Conservation (phyloP, 2,329 filamentous ascomycete genomes). For the Sclerotinia subarctica region DNA sequence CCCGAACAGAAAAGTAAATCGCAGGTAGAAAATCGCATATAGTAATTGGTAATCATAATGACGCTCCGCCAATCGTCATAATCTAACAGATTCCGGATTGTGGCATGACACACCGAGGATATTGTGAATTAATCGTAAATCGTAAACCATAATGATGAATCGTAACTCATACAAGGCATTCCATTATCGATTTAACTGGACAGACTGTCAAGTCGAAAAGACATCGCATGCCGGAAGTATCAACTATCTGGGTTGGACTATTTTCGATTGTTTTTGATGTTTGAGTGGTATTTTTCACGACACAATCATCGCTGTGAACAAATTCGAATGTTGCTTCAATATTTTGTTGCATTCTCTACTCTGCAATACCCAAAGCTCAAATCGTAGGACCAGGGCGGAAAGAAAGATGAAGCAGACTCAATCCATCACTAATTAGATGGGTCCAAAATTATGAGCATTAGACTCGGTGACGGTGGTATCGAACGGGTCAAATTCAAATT, state of each 20-base stretch:
- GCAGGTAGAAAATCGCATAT: background rate
- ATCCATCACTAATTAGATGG: background rate
- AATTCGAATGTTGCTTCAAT: too few relatives aligned
- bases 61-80: background rate
- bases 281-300: background rate
- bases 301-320: background rate
- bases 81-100: background rate
- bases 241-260: too few relatives aligned
- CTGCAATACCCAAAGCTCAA: background rate
- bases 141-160: too few relatives aligned
- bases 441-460: background rate
- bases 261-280: background rate
- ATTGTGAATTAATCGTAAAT: background rate
- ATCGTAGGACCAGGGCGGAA: background rate
- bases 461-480: background rate
- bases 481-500: too few relatives aligned
- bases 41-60: background rate
- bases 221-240: rapidly evolving
- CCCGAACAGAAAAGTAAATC: background rate
- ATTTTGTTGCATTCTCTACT: too few relatives aligned
- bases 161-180: background rate
- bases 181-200: background rate
- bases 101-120: background rate
- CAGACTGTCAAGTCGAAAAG: background rate
- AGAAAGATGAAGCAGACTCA: background rate